phyloP scores from a whole-genome alignment of 2,329 filamentous ascomycete species.

The Alternaria conjuncta region DNA sequence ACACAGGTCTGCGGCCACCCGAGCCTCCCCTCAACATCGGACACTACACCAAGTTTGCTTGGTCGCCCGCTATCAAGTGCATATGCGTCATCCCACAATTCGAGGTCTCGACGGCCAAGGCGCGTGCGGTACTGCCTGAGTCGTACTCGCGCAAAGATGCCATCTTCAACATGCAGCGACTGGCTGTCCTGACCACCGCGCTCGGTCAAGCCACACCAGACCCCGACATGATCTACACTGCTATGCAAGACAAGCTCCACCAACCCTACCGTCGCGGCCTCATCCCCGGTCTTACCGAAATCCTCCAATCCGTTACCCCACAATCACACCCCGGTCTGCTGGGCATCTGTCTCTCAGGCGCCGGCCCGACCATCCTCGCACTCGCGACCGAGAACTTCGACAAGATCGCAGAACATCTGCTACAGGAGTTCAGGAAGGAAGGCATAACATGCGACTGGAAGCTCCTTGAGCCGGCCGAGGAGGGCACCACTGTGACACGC shows the following conservation, averaged over 20 bases:
- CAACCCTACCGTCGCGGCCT: constrained; percentile 92
- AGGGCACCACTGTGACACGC: constrained; percentile 56
- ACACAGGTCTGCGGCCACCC: constrained; percentile 86
- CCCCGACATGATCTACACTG: constrained; percentile 91
- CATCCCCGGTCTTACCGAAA: constrained; percentile 89
- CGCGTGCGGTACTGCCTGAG: constrained; percentile 81
- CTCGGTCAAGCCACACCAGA: constrained; percentile 89
- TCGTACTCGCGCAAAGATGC: constrained; percentile 82
- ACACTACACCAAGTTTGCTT: constrained; percentile 94
- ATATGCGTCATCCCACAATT: constrained; percentile 96
- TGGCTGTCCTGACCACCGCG: constrained; percentile 87
- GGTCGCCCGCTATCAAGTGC: constrained; percentile 94
- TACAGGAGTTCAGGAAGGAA: constrained; percentile 73
- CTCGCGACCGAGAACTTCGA: constrained; percentile 91
- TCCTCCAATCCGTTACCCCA: constrained; percentile 89
- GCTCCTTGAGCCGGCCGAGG: constrained; percentile 85
- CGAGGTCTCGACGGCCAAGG: constrained; percentile 91
- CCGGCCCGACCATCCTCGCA: constrained; percentile 92
- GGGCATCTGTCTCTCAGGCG: constrained; percentile 93
- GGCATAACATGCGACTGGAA: constrained; percentile 84
- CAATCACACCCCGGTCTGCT: constrained; percentile 84
- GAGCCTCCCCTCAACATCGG: constrained; percentile 91
- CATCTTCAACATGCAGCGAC: constrained; percentile 94
- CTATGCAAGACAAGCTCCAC: constrained; percentile 98
- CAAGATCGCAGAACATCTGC: constrained; percentile 80